Percentiles rank a stretch among this genome's conserved stretches.
phyloP scores from a whole-genome alignment of 768 basidiomycete species.

The Gymnopilus junonius region DNA sequence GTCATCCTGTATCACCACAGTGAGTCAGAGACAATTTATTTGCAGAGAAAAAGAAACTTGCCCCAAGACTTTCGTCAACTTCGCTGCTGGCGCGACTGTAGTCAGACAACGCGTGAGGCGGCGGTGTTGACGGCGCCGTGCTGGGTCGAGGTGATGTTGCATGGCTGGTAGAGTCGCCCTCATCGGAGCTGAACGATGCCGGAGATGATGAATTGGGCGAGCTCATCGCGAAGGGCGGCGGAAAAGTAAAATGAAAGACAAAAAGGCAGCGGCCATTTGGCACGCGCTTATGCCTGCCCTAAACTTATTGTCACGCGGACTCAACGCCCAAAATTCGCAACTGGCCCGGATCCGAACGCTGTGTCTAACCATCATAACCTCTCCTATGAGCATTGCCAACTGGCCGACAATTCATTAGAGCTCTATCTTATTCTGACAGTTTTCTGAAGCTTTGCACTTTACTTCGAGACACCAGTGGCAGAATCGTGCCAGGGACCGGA shows the following conservation, averaged over 20 bases:
- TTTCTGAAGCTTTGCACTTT: too few relatives aligned
- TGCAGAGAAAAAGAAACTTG: not conserved
- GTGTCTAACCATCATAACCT: too few relatives aligned
- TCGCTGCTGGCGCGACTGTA: conserved; percentile 28
- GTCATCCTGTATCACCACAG: conserved; percentile 12
- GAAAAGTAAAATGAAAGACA: not conserved
- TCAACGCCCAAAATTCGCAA: too few relatives aligned
- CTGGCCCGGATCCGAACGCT: not conserved
- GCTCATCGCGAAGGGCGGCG: conserved; percentile 21
- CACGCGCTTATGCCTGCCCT: conserved; percentile 25
- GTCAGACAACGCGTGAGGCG: conserved; percentile 26
- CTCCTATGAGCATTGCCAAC: too few relatives aligned
- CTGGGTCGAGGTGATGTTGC: conserved; percentile 24
- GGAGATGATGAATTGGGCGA: conserved; percentile 25
- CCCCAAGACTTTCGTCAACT: conserved; percentile 8
- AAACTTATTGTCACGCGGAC: not conserved
- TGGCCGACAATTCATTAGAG: too few relatives aligned
- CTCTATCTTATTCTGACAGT: too few relatives aligned
- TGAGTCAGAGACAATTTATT: not conserved
- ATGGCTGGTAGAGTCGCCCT: not conserved
- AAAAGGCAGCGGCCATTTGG: conserved; percentile 1
- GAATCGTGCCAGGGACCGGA: too few relatives aligned
- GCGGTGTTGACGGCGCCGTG: conserved; percentile 29
- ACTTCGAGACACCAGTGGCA: too few relatives aligned
- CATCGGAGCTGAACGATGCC: conserved; percentile 10